Evolutionary conservation across 2,329 filamentous ascomycete genomes (phyloP), one percentile per base, ranked within the genome.

Genomic region (Aspergillus spinulosporus): DNA sequence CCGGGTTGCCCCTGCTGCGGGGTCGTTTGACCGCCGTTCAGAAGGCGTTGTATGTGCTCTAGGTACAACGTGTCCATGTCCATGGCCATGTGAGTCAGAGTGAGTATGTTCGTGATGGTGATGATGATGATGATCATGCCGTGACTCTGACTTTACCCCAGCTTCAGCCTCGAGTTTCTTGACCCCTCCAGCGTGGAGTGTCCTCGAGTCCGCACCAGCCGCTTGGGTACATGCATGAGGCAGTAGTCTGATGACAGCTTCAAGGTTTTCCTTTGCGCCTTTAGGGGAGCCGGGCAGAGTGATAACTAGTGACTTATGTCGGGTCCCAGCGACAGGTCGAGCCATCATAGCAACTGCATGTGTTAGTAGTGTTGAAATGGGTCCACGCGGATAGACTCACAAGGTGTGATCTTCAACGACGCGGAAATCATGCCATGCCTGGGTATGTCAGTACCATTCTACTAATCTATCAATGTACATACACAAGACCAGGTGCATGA

Each of bases 261-360:
- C 86, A 0, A 99, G 82, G 68, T 97, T 99, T 77, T 99, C 94
- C 67, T 86, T 90, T 6, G 94, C 94, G 1, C 92, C 94, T 72
- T 97, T 97, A 0, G 94, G 94, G 0, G 93, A 97, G 1, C 94
- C 94, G 0, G 94, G 94, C 3, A 99, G 78, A 0, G 94, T 99
- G 59, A 97, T 76, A 26, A 99, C 88, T 51, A 99, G 74, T 0
- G 90, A 88, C 58, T 85, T 86, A 60, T 93, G 87, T 34, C 94
- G 82, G 2, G 96, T 86, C 2, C 94, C 94, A 21, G 94, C 94
- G 9, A 95, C 89, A 3, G 94, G 94, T 45, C 94, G 85, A 50
- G 94, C 90, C 94, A 99, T 99, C 78, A 96, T 88, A 44, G 94
- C 94, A 76, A 99, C 92, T 96, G 52, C 12, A 3, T 4, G 50